Evolutionary conservation across 2,329 filamentous ascomycete species (phyloP), one percentile per base, ranked within the genome.

Genomic region (Verticillium albo-atrum): DNA sequence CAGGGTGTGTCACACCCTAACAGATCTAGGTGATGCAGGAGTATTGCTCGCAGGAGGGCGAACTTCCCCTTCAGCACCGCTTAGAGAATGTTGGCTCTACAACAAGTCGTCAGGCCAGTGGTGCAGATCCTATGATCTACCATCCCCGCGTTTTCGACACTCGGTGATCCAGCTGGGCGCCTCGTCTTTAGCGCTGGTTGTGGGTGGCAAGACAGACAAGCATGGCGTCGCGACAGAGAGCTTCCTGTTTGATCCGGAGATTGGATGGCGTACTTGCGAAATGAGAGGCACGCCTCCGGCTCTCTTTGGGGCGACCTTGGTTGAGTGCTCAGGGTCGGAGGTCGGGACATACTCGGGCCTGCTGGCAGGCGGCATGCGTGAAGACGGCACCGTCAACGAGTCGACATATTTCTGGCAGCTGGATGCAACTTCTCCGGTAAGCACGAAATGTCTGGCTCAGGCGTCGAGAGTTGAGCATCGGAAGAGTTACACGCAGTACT

Each of bases 1-100:
- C 55, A 75, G 88, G 52, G 88, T 94, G 79, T 95, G 91, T 66
- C 91, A 95, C 71, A 89, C 90, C 0, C 78, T 92, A 23, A 93
- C 89, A 23, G 79, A 85, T 55, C 70, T 96, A 5, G 82, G 80
- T 2, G 75, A 79, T 34, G 72, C 74, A 25, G 83, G 83, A 17
- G 82, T 81, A 61, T 73, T 97, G 12, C 77, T 97, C 54, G 81
- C 85, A 30, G 93, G 94, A 26, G 94, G 94, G 5, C 83, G 93
- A 61, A 80, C 83, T n/a, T 94, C 91, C 7, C 92, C 93, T 4
- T 80, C 86, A 14, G 82, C 80, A 30, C 86, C 86, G 1, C 77
- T 91, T 50, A 77, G 78, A 35, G 90, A 95, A 71, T 92, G 89
- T 66, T 97, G 91, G 91, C 66, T 92, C 2, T 85, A 88, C 63